Base-by-base conservation (phyloP, 2,329 filamentous ascomycete species). In the Ceratocystiopsis minuta region DNA sequence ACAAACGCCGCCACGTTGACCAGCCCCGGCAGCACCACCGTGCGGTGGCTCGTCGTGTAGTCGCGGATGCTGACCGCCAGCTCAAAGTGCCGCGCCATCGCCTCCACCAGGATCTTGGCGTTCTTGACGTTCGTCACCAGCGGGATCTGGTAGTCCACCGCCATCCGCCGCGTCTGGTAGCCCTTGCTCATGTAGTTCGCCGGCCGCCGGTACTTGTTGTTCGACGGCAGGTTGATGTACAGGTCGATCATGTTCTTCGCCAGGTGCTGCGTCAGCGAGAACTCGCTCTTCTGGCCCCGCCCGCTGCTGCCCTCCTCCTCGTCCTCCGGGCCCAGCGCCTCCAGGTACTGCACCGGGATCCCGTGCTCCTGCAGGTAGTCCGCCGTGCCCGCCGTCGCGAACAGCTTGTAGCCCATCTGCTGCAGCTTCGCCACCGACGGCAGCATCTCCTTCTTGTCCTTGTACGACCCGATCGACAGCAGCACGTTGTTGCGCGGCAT, bases 81-180 rank as follows among this genome's bases (percentile, higher is more conserved):
- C 51, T 87, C 78, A 56, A 85, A 94, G 58, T 92, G 80, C 45
- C 88, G 78, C 43, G 86, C 78, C 49, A 98, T 83, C 17, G 88
- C 90, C 64, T 98, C 90, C 41, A 98, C 80, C 40, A 98, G 65
- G 45, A 98, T 84, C 70, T 96, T 98, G 45, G 90, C 90, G 57
- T 95, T 96, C 73, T 98, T 98, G 60, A 98, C 90, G 54, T 98
- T 98, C 43, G 90, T 98, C 16, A 98, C 88, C 46, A 98, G 67
- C 45, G 90, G 90, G 42, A 90, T 93, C 64, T 96, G 88, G 64
- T 95, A 76, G 62, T 95, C 90, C 36, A 98, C 90, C 33, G 90
- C 90, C 87, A 98, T 95, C 60, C 90, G 79, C 59, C 90, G 78
- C 43, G 90, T 96, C 55, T 83, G 80, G 65, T 98, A 98, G 46